Evolutionary conservation across 2,329 filamentous ascomycete genomes (phyloP).

Genomic region (Aspergillus caelatus): DNA sequence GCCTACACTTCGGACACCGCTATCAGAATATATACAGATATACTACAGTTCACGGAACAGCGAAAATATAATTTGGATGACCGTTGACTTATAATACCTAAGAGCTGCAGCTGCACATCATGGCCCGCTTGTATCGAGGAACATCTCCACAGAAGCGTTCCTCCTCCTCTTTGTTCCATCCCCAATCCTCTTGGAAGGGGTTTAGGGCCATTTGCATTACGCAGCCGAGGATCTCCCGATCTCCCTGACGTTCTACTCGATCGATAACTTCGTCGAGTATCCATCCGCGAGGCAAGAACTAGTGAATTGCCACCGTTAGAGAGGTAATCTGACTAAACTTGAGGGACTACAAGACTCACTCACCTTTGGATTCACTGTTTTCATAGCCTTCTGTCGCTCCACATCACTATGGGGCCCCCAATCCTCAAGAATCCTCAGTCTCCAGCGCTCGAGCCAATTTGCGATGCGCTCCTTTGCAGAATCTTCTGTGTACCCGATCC

Average conservation of each 20-base stretch:
- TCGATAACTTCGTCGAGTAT: conserved; percentile 91
- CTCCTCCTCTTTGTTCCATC: conserved; percentile 71
- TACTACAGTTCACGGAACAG: background rate
- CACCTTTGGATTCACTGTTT: conserved; percentile 80
- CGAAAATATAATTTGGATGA: background rate
- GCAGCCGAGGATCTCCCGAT: conserved; percentile 74
- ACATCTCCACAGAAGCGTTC: conserved; percentile 83
- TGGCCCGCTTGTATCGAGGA: conserved; percentile 72
- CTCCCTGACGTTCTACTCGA: conserved; percentile 79
- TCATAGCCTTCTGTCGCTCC: conserved; percentile 74
- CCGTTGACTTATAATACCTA: conserved; percentile 40
- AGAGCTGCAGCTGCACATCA: conserved; percentile 96
- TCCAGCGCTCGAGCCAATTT: conserved; percentile 82
- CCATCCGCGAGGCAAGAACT: conserved; percentile 88
- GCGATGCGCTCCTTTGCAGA: conserved; percentile 69
- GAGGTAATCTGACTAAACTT: background rate
- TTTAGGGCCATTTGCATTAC: conserved; percentile 81
- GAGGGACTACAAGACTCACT: conserved; percentile 11
- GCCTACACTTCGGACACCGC: background rate
- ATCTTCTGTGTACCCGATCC: conserved; percentile 60
- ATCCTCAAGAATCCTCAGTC: conserved; percentile 70
- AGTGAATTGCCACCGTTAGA: conserved; percentile 6
- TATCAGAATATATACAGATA: background rate
- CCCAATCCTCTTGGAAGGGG: conserved; percentile 75
- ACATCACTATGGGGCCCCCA: conserved; percentile 68